phyloP scores from a whole-genome alignment of 1,284 basidiomycete genomes.

The Gymnopus androsaceus region DNA sequence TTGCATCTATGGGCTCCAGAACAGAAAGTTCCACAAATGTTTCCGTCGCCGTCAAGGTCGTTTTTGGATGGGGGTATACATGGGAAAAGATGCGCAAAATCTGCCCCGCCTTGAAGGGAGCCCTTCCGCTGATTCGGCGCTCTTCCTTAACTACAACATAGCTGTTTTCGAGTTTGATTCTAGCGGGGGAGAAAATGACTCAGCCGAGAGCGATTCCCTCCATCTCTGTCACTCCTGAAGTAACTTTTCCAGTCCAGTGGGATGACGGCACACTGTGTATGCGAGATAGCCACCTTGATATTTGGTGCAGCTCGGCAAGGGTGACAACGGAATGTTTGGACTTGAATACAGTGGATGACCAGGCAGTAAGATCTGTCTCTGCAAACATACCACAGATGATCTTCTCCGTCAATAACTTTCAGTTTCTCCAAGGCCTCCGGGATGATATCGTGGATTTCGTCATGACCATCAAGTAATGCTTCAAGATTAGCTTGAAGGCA shows the following conservation, averaged over 20 bases:
- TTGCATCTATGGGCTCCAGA: not conserved
- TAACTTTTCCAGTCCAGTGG: too few relatives aligned
- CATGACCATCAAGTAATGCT: not conserved
- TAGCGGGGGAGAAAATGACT: not conserved
- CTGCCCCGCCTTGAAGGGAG: not conserved
- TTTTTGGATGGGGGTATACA: not conserved
- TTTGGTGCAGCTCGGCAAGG: not conserved
- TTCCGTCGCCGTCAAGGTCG: too few relatives aligned
- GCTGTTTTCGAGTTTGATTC: not conserved
- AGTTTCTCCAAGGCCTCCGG: not conserved
- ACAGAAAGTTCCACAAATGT: not conserved
- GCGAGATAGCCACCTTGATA: not conserved
- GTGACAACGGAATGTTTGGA: not conserved
- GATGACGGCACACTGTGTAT: not conserved
- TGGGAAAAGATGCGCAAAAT: not conserved
- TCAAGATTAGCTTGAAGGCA: not conserved
- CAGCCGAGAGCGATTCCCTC: too few relatives aligned
- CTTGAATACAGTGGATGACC: not conserved
- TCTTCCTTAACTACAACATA: not conserved
- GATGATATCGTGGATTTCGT: not conserved
- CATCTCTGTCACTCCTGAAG: too few relatives aligned
- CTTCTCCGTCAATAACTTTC: not conserved
- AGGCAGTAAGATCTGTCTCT: not conserved
- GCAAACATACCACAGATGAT: slow-evolving; percentile 5
- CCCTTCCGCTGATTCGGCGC: too few relatives aligned